These are phyloP conservation scores for Aspergillus diversus DNA, from an alignment of 495 filamentous ascomycete genomes.

Conservation along the genomic window DNA sequence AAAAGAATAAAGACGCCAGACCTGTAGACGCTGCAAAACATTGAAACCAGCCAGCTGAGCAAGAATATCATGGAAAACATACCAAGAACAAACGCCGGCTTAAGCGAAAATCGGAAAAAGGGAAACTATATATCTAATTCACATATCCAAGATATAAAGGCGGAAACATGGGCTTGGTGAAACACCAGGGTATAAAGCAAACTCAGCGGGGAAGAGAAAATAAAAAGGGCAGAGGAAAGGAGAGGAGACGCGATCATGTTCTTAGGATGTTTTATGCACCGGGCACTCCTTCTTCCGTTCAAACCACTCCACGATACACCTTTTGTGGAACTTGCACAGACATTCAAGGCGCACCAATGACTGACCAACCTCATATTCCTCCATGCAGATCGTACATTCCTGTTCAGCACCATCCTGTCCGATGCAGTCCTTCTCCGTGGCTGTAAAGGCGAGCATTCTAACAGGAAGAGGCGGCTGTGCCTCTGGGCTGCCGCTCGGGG, in stretches of 20 bases:
- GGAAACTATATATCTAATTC: conserved; percentile 15
- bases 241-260: conserved; percentile 5
- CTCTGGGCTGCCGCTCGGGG: conserved; percentile 26
- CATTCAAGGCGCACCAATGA: conserved; percentile 86
- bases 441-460: conserved; percentile 71
- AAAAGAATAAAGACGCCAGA: conserved; percentile 12
- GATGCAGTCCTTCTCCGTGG: conserved; percentile 91
- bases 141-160: conserved; percentile 9
- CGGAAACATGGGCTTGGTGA: background rate
- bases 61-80: conserved; percentile 3
- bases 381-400: conserved; percentile 95
- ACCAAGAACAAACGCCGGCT: conserved; percentile 20
- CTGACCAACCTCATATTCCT: conserved; percentile 88
- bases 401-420: conserved; percentile 60
- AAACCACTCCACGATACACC: conserved; percentile 64
- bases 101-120: background rate
- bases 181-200: background rate
- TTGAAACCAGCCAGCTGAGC: background rate
- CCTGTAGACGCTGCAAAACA: conserved; percentile 1
- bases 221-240: conserved; percentile 6
- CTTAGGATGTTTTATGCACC: conserved; percentile 51
- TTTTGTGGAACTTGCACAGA: conserved; percentile 86
- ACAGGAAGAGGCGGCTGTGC: conserved; percentile 29
- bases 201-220: background rate
- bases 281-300: conserved; percentile 58